phyloP scores from a whole-genome alignment of 1,284 basidiomycete species.

The Ustilago cynodontis region DNA sequence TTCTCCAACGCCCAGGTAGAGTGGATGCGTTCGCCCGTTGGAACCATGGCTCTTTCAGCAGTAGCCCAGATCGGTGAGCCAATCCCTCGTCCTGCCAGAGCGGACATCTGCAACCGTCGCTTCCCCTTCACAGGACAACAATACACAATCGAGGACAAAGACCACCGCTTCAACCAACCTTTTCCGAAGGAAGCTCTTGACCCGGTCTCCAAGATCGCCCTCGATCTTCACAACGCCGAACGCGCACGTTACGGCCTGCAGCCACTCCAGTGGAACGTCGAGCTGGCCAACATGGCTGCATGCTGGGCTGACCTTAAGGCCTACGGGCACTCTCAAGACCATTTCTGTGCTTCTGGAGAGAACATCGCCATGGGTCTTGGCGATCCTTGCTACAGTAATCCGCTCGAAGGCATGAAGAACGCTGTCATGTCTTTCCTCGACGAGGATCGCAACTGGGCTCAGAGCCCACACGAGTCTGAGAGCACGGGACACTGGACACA shows the following conservation, averaged over 20 bases:
- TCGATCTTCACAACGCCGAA: conserved; percentile 48
- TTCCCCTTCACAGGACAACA: conserved; percentile 33
- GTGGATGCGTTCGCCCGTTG: conserved; percentile 24
- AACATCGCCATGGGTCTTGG: conserved; percentile 48
- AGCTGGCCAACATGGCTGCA: conserved; percentile 53
- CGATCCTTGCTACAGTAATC: conserved; percentile 41
- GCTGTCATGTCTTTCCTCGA: conserved; percentile 48
- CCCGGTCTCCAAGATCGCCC: conserved; percentile 22
- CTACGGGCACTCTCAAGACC: conserved; percentile 51
- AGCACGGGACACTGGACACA: conserved; percentile 41
- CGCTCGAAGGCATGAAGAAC: conserved; percentile 39
- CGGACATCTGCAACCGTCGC: conserved; percentile 35
- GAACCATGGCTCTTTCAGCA: neutral
- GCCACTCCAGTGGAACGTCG: conserved; percentile 41
- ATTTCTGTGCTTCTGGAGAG: conserved; percentile 45
- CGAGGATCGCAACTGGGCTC: conserved; percentile 47
- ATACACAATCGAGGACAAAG: conserved; percentile 21
- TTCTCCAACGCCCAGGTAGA: conserved; percentile 28
- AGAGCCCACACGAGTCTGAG: conserved; percentile 13
- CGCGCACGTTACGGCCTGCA: conserved; percentile 30
- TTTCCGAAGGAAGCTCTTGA: conserved; percentile 28
- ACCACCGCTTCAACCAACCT: conserved; percentile 23
- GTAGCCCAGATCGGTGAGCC: conserved; percentile 12
- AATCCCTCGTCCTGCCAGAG: conserved; percentile 34
- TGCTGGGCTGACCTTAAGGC: conserved; percentile 56